Percentiles rank a stretch among this genome's conserved stretches.
Conservation (phyloP, 805 yeast species). For the Pichia membranifaciens region DNA sequence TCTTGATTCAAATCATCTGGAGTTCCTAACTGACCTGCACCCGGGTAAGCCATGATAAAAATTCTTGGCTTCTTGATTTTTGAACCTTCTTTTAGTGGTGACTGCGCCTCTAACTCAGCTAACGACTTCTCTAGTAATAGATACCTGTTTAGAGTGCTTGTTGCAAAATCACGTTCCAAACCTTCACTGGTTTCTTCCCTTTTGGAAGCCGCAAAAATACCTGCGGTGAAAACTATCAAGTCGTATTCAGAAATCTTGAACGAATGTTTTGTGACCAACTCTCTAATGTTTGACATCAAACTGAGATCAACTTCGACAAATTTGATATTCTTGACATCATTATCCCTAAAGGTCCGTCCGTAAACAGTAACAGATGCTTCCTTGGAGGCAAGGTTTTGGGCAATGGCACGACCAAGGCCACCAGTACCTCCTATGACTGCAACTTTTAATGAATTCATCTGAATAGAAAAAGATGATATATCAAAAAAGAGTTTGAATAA, state of each 20-base stretch:
- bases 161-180: slow-evolving; percentile 35
- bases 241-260: slow-evolving; percentile 24
- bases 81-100: not conserved
- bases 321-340: slow-evolving; percentile 20
- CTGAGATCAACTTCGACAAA: slow-evolving; percentile 33
- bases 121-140: slow-evolving; percentile 20
- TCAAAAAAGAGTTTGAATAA: too few relatives aligned
- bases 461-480: too few relatives aligned
- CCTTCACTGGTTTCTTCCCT: slow-evolving; percentile 34
- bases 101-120: not conserved
- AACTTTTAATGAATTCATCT: slow-evolving; percentile 14
- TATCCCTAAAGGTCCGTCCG: slow-evolving; percentile 32
- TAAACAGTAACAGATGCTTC: slow-evolving; percentile 34
- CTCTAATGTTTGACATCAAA: slow-evolving; percentile 23
- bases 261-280: not conserved
- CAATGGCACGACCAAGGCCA: slow-evolving; percentile 35
- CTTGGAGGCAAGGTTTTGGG: slow-evolving; percentile 19
- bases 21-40: slow-evolving; percentile 29
- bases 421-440: slow-evolving; percentile 37
- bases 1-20: slow-evolving; percentile 34
- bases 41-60: slow-evolving; percentile 37
- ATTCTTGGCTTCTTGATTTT: slow-evolving; percentile 29
- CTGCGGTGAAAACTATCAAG: slow-evolving; percentile 34
- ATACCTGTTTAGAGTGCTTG: slow-evolving; percentile 33
- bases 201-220: slow-evolving; percentile 32